phyloP scores from a whole-genome alignment of 768 basidiomycete species.

The Tylopilus sp. region DNA sequence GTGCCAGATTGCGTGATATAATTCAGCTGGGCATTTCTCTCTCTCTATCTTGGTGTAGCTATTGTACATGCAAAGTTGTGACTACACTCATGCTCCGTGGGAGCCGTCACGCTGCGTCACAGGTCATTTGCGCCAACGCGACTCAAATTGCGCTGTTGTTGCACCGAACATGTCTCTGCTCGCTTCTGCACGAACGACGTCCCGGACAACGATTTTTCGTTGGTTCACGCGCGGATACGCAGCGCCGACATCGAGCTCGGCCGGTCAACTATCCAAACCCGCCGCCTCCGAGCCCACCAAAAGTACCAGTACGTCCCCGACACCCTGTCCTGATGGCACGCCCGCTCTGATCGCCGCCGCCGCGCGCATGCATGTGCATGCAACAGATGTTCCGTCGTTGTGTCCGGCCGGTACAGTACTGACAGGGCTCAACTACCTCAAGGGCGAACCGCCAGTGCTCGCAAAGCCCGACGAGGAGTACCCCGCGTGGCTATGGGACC shows the following conservation, averaged over 20 bases:
- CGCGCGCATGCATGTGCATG: not conserved
- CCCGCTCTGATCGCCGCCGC: not conserved
- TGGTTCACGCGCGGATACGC: conserved; percentile 14
- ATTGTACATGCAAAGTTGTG: conserved; percentile 11
- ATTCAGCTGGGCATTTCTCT: conserved; percentile 2
- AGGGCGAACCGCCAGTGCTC: conserved; percentile 73
- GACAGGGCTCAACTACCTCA: conserved; percentile 79
- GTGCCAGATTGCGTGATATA: conserved; percentile 11
- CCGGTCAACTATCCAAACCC: not conserved
- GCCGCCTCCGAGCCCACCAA: conserved; percentile 10
- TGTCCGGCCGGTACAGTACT: conserved; percentile 72
- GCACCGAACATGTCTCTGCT: conserved; percentile 18
- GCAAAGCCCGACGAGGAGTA: conserved; percentile 82
- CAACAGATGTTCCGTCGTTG: conserved; percentile 42
- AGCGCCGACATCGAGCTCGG: not conserved
- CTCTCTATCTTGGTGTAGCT: conserved; percentile 23
- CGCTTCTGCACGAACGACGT: conserved; percentile 10
- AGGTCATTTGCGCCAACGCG: not conserved
- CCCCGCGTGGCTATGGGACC: conserved; percentile 85
- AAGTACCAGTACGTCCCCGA: conserved; percentile 25
- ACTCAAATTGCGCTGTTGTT: too few relatives aligned
- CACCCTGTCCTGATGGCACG: not conserved
- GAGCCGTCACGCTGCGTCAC: conserved; percentile 2
- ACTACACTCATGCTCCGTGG: not conserved
- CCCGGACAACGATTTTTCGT: conserved; percentile 8